Base-by-base conservation (phyloP, 2,329 filamentous ascomycete genomes). In the Fusarium drepaniforme region DNA sequence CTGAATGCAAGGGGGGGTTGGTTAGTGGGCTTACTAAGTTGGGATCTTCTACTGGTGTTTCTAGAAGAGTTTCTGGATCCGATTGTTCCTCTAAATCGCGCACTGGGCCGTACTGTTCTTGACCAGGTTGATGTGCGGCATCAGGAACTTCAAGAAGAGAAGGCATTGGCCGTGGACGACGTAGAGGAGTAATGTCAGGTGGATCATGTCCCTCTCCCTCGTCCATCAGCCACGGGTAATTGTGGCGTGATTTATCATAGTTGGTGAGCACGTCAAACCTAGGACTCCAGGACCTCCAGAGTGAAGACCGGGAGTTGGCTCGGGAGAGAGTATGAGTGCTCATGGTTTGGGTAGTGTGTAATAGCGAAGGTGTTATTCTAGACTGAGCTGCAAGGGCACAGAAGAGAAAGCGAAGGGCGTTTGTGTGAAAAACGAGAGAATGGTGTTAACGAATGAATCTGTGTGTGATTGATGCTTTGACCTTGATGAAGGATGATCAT, bases 231-330 rank as follows among this genome's bases (percentile, higher is more conserved):
- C 81, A 82, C 4, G 80, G 78, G 13, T 78, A 82, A 25, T 81
- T 76, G 33, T 80, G 64, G 3, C 80, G 64, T 3, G 81, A 80
- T 21, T 66, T 78, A 23, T 82, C 81, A 21, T 82, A 82, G 56
- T 74, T 77, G 9, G 63, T 68, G n/a, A 78, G 62, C 1, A 74
- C 72, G 7, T 77, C 71, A 15, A 75, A 56, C 33, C 51, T 65
- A 0, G 79, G 76, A 28, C 75, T 81, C 80, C 80, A 82, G 9
- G 75, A 69, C 13, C 80, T 67, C 80, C 80, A 81, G 6, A 81
- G 46, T 3, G 79, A 80, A 2, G 80, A 81, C 44, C 66, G 72
- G 4, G 80, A 81, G 18, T 35, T 72, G 15, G 46, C 65, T 8
- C 75, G 64, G 5, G 76, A 79, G 1, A 80, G 71, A 9, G 61